Base-by-base conservation (phyloP, 768 basidiomycete genomes). In the Hygrophorus russula region DNA sequence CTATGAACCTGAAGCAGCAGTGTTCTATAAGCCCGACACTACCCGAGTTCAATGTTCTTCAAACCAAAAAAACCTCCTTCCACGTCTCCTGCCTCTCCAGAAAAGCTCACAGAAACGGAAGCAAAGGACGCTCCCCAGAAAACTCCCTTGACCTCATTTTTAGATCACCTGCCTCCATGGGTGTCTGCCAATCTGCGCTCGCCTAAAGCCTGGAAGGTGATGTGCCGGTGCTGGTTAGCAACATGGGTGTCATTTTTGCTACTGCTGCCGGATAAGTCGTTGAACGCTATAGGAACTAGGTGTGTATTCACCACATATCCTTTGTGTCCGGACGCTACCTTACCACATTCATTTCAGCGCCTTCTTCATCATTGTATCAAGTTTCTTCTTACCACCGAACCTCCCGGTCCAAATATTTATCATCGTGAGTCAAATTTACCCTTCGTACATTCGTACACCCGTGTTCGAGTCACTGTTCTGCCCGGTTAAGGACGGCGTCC, bases 321-420 rank as follows among this genome's bases (percentile, higher is more conserved):
- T 7, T 39, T 28, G 33, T 14, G 24, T 27, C 24, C 12, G 43
- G 18, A 19, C n/a, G 27, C 36, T 36, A 6, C 19, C 18, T 24
- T 39, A 9, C n/a, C 6, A 11, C 8, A 18, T 7, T n/a, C 10
- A 1, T 30, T 11, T 15, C 17, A 69, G 67, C 5, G 69, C 63
- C 0, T 76, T 74, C 64, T 75, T 76, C 47, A 54, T 62, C 2
- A 35, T 68, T 8, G 51, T 73, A 7, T 50, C 60, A 2, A 62
- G 59, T 44, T 36, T 69, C 44, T 69, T 76, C 54, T 46, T 74
- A 1, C 74, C 76, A 4, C 69, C 75, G 2, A 64, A 58, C 31
- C 57, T 74, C 48, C 72, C 74, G 0, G 51, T 71, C 13, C 68
- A 73, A 42, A 42, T 74, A 3, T 75, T 71, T 51, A 28, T 73